Percentiles rank a stretch among this genome's conserved stretches.
phyloP scores from a whole-genome alignment of 176 grass and related monocot species.

The Thalia dealbata region DNA sequence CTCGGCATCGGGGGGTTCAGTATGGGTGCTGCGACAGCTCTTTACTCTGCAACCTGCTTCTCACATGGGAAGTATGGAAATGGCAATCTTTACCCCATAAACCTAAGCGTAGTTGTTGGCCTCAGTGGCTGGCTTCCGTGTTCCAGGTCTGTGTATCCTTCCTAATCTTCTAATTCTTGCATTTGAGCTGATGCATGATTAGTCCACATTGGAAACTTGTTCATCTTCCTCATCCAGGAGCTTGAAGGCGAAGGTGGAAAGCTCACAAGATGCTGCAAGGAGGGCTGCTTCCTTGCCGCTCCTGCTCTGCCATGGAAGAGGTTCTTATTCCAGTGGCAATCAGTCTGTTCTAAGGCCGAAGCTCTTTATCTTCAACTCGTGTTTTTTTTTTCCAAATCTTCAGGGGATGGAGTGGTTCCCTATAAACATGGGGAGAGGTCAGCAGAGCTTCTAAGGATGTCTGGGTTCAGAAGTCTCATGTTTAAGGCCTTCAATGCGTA shows the following conservation, averaged over 20 bases:
- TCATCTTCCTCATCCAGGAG: constrained; percentile 27
- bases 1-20: constrained; percentile 96
- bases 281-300: constrained; percentile 56
- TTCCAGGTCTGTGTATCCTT: constrained; percentile 38
- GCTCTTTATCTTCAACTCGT: too few species aligned
- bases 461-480: constrained; percentile 50
- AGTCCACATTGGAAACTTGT: not conserved
- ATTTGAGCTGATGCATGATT: not conserved
- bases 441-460: constrained; percentile 40
- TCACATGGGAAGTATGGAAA: constrained; percentile 65
- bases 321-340: constrained; percentile 7
- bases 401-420: constrained; percentile 77
- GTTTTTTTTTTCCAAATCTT: not conserved
- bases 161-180: not conserved
- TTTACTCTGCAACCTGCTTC: constrained; percentile 80
- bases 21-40: constrained; percentile 59
- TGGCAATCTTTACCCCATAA: constrained; percentile 47
- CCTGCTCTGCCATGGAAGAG: constrained; percentile 76
- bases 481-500: constrained; percentile 86
- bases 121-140: constrained; percentile 98
- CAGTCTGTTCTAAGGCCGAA: too few species aligned
- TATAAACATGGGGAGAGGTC: constrained; percentile 79
- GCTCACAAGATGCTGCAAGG: constrained; percentile 53
- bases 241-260: constrained; percentile 73
- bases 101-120: constrained; percentile 43